These are phyloP conservation scores for Huntiella omanensis DNA, from an alignment of 2,329 filamentous ascomycete species.

Conservation along the genomic window DNA sequence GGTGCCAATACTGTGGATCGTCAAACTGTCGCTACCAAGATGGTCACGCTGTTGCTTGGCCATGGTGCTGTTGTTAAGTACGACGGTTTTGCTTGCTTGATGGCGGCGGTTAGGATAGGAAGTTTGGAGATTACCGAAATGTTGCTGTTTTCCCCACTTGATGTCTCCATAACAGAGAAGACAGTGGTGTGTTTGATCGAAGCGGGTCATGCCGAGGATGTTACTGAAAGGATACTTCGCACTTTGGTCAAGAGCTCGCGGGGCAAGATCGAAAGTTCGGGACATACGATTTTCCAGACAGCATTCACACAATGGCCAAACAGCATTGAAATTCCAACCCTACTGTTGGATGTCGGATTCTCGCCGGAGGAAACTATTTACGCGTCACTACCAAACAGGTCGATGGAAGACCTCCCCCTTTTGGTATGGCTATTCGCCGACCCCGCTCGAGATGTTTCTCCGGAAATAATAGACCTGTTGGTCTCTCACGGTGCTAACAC, in stretches of 20 bases:
- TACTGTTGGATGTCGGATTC: slow-evolving; percentile 36
- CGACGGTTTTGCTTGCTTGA: too few relatives aligned
- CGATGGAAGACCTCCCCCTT: slow-evolving; percentile 36
- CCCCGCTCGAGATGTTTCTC: slow-evolving; percentile 43
- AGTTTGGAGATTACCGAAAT: too few relatives aligned
- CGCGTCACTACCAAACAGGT: slow-evolving; percentile 15
- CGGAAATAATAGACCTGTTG: slow-evolving; percentile 35
- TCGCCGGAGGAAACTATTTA: slow-evolving; percentile 27
- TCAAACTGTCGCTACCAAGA: background rate
- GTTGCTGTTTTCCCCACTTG: too few relatives aligned
- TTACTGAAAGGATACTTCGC: too few relatives aligned
- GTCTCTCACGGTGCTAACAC: slow-evolving; percentile 36
- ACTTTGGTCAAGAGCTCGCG: too few relatives aligned
- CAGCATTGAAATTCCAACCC: slow-evolving; percentile 31
- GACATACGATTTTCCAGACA: too few relatives aligned
- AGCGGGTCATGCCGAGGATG: too few relatives aligned
- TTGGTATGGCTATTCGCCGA: slow-evolving; percentile 43
- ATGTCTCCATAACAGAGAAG: too few relatives aligned
- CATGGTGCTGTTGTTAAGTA: slow-evolving; percentile 25
- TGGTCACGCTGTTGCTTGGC: slow-evolving; percentile 17
- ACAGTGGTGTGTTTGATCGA: too few relatives aligned
- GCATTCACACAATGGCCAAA: slow-evolving; percentile 36
- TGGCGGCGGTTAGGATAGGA: too few relatives aligned
- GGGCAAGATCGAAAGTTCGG: too few relatives aligned
- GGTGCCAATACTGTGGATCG: background rate